phyloP scores from a whole-genome alignment of 495 filamentous ascomycete species.

The Penicillium taxi region DNA sequence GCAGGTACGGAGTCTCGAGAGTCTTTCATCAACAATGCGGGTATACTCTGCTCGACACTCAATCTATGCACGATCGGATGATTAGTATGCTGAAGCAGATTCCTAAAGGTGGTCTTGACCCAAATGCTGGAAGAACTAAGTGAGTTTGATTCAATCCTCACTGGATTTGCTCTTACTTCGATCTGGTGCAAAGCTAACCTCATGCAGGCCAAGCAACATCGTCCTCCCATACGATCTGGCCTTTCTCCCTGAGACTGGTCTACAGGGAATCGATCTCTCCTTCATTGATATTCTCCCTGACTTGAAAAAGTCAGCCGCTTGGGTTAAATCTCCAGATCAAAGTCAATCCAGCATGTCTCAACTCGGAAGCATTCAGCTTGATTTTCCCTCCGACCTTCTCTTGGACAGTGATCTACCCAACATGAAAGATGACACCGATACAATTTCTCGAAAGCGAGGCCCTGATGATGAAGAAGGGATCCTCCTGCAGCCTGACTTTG shows the following conservation, averaged over 20 bases:
- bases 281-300: conserved; percentile 11
- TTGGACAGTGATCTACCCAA: conserved; percentile 15
- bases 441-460: conserved; percentile 19
- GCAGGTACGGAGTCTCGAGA: conserved; percentile 69
- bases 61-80: conserved; percentile 68
- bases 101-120: conserved; percentile 54
- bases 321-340: conserved; percentile 23
- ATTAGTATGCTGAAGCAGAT: conserved; percentile 50
- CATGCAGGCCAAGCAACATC: conserved; percentile 67
- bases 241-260: conserved; percentile 64
- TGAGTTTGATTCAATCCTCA: conserved; percentile 25
- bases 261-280: conserved; percentile 48
- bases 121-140: conserved; percentile 64
- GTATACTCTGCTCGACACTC: conserved; percentile 75
- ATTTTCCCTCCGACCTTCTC: conserved; percentile 23
- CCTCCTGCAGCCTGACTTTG: conserved; percentile 55
- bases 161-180: conserved; percentile 3
- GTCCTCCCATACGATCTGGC: conserved; percentile 75
- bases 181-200: not conserved
- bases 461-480: conserved; percentile 42
- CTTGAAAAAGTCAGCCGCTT: conserved; percentile 12
- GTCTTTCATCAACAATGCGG: conserved; percentile 82
- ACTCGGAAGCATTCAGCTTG: conserved; percentile 23
- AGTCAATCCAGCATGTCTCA: conserved; percentile 24
- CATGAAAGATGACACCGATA: conserved; percentile 12